phyloP scores from a whole-genome alignment of 73 alveolate genomes.

The Paramecium bursaria region DNA sequence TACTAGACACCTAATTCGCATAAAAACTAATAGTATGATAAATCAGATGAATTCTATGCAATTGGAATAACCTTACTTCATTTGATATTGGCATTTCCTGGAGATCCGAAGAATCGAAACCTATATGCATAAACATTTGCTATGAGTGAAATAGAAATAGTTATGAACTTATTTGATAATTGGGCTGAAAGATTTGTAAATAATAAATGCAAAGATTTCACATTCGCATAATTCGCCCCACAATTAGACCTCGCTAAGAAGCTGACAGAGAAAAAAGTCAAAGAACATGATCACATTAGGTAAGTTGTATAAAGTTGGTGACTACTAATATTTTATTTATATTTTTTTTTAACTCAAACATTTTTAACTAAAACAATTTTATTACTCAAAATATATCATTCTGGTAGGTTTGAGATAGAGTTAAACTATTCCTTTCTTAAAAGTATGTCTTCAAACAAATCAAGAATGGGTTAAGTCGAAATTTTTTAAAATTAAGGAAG shows the following conservation, averaged over 20 bases:
- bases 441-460: no score
- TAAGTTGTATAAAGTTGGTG: conserved; percentile 34
- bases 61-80: conserved; percentile 22
- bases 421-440: no score
- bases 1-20: conserved; percentile 43
- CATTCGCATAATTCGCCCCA: not conserved
- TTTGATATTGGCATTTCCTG: conserved; percentile 49
- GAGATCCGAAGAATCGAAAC: conserved; percentile 52
- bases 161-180: conserved; percentile 22
- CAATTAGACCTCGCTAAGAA: conserved; percentile 13
- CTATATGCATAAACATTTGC: conserved; percentile 50
- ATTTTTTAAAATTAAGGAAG: no score
- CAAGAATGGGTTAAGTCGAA: no score
- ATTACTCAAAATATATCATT: no score
- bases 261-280: conserved; percentile 15
- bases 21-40: conserved; percentile 27
- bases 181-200: conserved; percentile 55
- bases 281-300: conserved; percentile 55
- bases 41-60: conserved; percentile 58
- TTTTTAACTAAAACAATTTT: no score
- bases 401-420: no score
- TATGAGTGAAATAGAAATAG: conserved; percentile 29
- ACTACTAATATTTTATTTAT: no score
- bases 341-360: no score
- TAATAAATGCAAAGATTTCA: conserved; percentile 8